Percentiles rank a stretch among this genome's conserved stretches.
Conservation (phyloP, 2,329 filamentous ascomycete species). For the Onygenales sp. region DNA sequence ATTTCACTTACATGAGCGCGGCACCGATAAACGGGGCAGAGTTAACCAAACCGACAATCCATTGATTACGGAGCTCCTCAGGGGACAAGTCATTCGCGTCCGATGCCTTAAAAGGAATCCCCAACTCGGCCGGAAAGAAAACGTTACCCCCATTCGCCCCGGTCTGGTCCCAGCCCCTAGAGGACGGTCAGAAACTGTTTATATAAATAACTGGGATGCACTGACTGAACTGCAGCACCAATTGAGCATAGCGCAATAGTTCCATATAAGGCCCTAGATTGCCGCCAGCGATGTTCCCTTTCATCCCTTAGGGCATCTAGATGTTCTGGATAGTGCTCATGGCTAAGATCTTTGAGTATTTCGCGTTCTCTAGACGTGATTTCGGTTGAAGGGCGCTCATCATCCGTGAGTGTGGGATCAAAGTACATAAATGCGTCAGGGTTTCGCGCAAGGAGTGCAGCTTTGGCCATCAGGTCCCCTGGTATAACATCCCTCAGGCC, state of each 20-base stretch:
- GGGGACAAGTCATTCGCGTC: no score
- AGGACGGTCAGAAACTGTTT: no score
- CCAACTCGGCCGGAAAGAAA: conserved; percentile 37
- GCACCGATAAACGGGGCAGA: conserved; percentile 45
- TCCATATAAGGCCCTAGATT: conserved; percentile 39
- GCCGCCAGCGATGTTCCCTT: conserved; percentile 40
- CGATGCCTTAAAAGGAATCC: no score
- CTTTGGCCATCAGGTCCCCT: no score
- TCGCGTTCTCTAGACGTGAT: no score
- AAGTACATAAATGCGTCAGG: no score
- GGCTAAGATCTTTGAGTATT: no score
- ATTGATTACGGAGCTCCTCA: conserved; percentile 30
- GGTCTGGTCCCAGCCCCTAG: conserved; percentile 42
- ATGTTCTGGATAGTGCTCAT: no score
- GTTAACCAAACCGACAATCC: conserved; percentile 60
- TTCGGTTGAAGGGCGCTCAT: no score
- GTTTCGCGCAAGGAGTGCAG: no score
- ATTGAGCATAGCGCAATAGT: conserved; percentile 45
- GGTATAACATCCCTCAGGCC: no score
- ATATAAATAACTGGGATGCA: conserved; percentile 2
- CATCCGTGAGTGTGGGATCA: no score
- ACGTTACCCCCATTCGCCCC: conserved; percentile 46
- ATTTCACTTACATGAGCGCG: conserved; percentile 34
- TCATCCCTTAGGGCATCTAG: conserved; percentile 35
- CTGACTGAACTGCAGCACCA: conserved; percentile 43